These are phyloP conservation scores for Pseudocercospora fuligena DNA, from an alignment of 2,329 filamentous ascomycete genomes.

Conservation along the genomic window DNA sequence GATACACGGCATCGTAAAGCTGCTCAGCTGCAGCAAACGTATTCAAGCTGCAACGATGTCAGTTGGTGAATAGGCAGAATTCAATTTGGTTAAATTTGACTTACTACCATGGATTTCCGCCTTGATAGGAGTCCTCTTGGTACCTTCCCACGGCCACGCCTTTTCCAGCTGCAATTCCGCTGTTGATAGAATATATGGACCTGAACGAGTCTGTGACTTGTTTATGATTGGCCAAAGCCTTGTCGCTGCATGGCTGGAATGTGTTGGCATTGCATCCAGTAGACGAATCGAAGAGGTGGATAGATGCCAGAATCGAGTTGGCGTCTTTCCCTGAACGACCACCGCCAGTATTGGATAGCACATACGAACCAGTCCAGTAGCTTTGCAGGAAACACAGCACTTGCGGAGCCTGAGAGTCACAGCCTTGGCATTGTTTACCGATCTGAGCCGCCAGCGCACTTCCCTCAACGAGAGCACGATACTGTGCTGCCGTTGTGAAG, in stretches of 20 bases:
- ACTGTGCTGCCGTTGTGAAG: slow-evolving; percentile 73
- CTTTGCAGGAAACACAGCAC: slow-evolving; percentile 74
- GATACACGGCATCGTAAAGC: slow-evolving; percentile 75
- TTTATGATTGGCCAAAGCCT: slow-evolving; percentile 73
- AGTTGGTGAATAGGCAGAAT: not conserved
- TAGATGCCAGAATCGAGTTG: slow-evolving; percentile 65
- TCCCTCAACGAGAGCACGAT: slow-evolving; percentile 70
- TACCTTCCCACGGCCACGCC: slow-evolving; percentile 57
- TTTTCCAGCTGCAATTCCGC: slow-evolving; percentile 61
- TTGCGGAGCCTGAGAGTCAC: slow-evolving; percentile 68
- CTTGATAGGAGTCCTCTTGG: slow-evolving; percentile 69
- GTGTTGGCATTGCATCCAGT: slow-evolving; percentile 68
- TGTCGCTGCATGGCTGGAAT: slow-evolving; percentile 75
- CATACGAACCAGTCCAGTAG: slow-evolving; percentile 72
- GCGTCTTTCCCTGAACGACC: slow-evolving; percentile 72
- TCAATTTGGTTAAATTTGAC: not conserved
- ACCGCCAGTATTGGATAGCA: slow-evolving; percentile 70
- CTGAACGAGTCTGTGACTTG: slow-evolving; percentile 76
- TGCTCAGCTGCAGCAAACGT: slow-evolving; percentile 80
- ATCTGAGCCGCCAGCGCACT: slow-evolving; percentile 67
- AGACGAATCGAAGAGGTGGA: slow-evolving; percentile 68
- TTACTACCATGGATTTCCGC: slow-evolving; percentile 73
- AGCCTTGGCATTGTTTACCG: slow-evolving; percentile 64
- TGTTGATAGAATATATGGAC: slow-evolving; percentile 70
- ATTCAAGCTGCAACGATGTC: slow-evolving; percentile 50